phyloP scores from a whole-genome alignment of 139 green algal species.

The Auxenochlorella pyrenoidosa region DNA sequence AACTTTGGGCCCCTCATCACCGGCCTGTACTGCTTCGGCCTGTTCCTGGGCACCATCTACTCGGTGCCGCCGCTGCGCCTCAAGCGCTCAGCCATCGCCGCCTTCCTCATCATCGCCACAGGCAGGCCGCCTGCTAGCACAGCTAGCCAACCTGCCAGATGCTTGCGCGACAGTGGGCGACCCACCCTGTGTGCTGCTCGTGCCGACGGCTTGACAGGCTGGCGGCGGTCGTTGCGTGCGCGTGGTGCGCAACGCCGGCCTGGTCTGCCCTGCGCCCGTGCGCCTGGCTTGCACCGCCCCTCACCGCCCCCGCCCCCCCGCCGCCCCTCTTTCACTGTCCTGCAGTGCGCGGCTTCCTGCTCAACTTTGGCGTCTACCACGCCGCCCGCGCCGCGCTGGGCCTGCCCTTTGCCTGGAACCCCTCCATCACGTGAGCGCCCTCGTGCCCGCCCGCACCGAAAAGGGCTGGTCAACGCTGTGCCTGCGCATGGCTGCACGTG shows the following conservation, averaged over 20 bases:
- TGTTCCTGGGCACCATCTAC: slow-evolving; percentile 97
- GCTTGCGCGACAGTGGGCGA: no score
- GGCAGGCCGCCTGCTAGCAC: not conserved
- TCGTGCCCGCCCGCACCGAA: not conserved
- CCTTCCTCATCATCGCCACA: slow-evolving; percentile 98
- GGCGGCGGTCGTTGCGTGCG: no score
- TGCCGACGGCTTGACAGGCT: not conserved
- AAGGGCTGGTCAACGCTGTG: not conserved
- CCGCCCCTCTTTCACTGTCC: no score
- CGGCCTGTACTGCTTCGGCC: slow-evolving; percentile 89
- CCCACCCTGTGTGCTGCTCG: no score
- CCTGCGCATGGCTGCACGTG: no score
- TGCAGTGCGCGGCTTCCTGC: slow-evolving; percentile 92
- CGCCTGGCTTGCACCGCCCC: not conserved
- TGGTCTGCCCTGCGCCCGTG: no score
- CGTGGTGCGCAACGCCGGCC: no score
- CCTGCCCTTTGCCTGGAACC: slow-evolving; percentile 90
- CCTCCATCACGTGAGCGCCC: slow-evolving; percentile 73
- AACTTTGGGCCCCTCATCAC: slow-evolving; percentile 94
- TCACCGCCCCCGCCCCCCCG: not conserved
- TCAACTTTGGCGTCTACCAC: slow-evolving; percentile 99
- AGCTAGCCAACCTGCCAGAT: no score
- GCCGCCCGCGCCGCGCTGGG: slow-evolving; percentile 91
- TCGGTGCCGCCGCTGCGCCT: slow-evolving; percentile 94
- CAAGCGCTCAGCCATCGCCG: slow-evolving; percentile 93